Evolutionary conservation across 768 basidiomycete species (phyloP).

Genomic region (Phlegmacium glaucopus): DNA sequence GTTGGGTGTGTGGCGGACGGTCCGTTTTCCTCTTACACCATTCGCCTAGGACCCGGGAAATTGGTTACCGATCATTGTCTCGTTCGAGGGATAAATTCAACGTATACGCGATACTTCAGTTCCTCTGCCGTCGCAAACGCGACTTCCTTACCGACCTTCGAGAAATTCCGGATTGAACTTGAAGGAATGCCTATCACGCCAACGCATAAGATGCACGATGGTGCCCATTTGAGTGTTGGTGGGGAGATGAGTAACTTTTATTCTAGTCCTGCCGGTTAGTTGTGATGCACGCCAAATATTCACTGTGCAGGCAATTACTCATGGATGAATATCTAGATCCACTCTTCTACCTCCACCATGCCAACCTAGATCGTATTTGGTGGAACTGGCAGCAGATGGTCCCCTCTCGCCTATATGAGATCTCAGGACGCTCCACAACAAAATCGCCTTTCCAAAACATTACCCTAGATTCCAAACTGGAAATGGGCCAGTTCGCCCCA

Average conservation of each 20-base stretch:
- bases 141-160: conserved; percentile 24
- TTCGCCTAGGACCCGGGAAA: conserved; percentile 33
- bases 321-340: conserved; percentile 23
- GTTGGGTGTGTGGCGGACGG: conserved; percentile 29
- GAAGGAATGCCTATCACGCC: conserved; percentile 26
- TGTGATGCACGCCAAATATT: not conserved
- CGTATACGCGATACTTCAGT: conserved; percentile 16
- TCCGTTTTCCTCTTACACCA: conserved; percentile 31
- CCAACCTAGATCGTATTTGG: conserved; percentile 39
- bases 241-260: conserved; percentile 33
- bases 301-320: not conserved
- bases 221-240: conserved; percentile 32
- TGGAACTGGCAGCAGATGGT: conserved; percentile 34
- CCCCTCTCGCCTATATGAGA: conserved; percentile 25
- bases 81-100: conserved; percentile 29
- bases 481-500: conserved; percentile 22
- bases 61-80: conserved; percentile 31
- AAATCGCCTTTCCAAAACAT: conserved; percentile 27
- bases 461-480: conserved; percentile 28
- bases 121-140: conserved; percentile 20
- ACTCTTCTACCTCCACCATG: conserved; percentile 38
- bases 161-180: conserved; percentile 32
- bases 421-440: conserved; percentile 28
- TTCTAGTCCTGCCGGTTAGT: conserved; percentile 38
- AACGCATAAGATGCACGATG: conserved; percentile 31